Percentiles rank a stretch among this genome's conserved stretches.
Evolutionary conservation across 768 basidiomycete species (phyloP).

Genomic region (Roridomyces roridus): DNA sequence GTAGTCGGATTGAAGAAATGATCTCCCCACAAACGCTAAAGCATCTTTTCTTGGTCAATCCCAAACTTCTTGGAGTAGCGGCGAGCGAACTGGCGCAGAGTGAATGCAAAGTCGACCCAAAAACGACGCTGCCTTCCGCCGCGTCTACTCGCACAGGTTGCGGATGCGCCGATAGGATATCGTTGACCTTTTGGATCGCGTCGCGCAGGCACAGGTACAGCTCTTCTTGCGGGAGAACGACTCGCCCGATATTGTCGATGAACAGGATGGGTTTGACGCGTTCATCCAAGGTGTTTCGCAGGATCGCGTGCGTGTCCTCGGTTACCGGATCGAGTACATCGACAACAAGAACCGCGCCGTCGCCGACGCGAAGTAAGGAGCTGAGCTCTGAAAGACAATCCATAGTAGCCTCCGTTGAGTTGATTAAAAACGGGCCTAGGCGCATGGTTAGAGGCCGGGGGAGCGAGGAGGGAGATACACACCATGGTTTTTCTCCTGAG

Average conservation of each 20-base stretch:
- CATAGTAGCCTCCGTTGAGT: too few relatives aligned
- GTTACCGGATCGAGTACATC: slow-evolving; percentile 99
- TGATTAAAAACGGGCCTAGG: too few relatives aligned
- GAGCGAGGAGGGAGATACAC: too few relatives aligned
- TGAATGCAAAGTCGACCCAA: slow-evolving; percentile 99
- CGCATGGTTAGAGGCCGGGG: too few relatives aligned
- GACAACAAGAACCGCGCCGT: slow-evolving; percentile 99
- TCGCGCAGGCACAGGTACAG: slow-evolving; percentile 97
- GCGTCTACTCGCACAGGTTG: slow-evolving; percentile 99
- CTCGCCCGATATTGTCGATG: slow-evolving; percentile 99
- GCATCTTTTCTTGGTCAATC: slow-evolving; percentile 98
- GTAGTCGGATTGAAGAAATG: slow-evolving; percentile 97
- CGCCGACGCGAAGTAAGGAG: slow-evolving; percentile 98
- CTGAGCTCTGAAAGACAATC: slow-evolving; percentile 99
- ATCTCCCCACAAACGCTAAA: too few relatives aligned
- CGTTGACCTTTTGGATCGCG: slow-evolving; percentile 96
- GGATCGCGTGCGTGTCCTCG: slow-evolving; percentile 98
- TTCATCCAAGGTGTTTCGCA: slow-evolving; percentile 95
- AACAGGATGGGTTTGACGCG: slow-evolving; percentile 99
- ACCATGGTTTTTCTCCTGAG: too few relatives aligned
- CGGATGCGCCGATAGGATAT: slow-evolving; percentile 96
- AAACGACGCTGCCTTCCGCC: slow-evolving; percentile 97
- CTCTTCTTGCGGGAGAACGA: slow-evolving; percentile 96
- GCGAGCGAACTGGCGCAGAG: slow-evolving; percentile 93
- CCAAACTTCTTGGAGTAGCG: slow-evolving; percentile 98